A percentile compares a stretch with the other conserved stretches of the same genome.
Evolutionary conservation across 768 basidiomycete genomes (phyloP).

Genomic region (Baorangia bicolor): DNA sequence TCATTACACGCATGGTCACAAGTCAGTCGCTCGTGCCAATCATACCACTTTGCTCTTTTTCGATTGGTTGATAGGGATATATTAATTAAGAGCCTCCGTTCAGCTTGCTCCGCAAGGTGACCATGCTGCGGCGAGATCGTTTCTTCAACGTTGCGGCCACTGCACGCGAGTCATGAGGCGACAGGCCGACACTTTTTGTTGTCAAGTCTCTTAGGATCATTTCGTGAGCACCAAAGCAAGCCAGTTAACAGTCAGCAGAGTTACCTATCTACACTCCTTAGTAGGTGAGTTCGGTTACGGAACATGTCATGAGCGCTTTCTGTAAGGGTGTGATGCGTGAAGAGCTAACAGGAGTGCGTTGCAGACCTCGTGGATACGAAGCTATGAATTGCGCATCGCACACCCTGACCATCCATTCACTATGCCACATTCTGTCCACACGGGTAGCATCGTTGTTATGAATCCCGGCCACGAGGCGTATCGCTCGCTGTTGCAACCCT

Average conservation of each 20-base stretch:
- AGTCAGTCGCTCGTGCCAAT: neutral
- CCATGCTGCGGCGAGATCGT: neutral
- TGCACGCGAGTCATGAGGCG: neutral
- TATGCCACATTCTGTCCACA: slow-evolving; percentile 2
- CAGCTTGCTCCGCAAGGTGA: slow-evolving; percentile 1
- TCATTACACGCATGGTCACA: neutral
- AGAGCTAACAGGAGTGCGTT: neutral
- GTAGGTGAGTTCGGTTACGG: no score
- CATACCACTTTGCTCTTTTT: neutral
- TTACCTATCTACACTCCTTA: neutral
- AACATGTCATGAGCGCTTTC: no score
- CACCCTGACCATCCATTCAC: slow-evolving; percentile 1
- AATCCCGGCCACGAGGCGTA: neutral
- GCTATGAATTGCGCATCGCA: neutral
- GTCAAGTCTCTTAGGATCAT: neutral
- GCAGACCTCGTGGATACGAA: slow-evolving; percentile 5
- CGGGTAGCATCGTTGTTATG: neutral
- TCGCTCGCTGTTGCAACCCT: neutral
- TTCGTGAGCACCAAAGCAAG: neutral
- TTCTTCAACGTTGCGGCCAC: no score
- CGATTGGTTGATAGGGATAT: neutral
- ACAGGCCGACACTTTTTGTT: neutral
- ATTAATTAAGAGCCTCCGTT: neutral
- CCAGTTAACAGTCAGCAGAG: neutral
- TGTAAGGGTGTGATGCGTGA: neutral